Conservation (phyloP, 768 basidiomycete genomes). For the Boletus bicolor region DNA sequence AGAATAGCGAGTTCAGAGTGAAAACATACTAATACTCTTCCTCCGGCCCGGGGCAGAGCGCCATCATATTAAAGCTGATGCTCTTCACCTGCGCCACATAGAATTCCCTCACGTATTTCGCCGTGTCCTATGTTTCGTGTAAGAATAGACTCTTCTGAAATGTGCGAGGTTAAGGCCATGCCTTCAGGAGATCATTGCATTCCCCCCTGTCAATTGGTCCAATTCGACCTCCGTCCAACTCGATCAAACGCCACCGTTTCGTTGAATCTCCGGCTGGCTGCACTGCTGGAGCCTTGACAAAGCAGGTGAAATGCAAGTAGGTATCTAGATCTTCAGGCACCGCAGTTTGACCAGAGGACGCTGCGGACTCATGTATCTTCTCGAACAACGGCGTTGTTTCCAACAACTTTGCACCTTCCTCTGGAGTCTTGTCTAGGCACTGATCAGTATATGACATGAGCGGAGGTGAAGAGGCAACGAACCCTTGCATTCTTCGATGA, state of each 20-base stretch:
- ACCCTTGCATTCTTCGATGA: constrained; percentile 66
- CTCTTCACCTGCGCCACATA: constrained; percentile 39
- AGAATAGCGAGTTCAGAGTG: neutral
- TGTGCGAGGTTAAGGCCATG: constrained; percentile 15
- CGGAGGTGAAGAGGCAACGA: neutral
- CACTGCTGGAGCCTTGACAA: constrained; percentile 63
- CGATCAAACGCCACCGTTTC: constrained; percentile 55
- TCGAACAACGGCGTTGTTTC: constrained; percentile 75
- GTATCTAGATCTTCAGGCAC: constrained; percentile 65
- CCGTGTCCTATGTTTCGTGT: constrained; percentile 38
- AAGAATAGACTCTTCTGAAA: neutral
- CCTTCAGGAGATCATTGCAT: constrained; percentile 56
- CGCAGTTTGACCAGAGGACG: constrained; percentile 64
- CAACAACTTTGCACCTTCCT: constrained; percentile 72
- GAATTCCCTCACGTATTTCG: constrained; percentile 42
- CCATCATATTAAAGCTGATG: constrained; percentile 48
- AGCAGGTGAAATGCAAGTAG: constrained; percentile 84
- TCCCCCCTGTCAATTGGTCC: constrained; percentile 81
- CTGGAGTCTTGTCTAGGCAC: constrained; percentile 57
- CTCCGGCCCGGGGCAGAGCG: constrained; percentile 35
- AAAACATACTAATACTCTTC: constrained; percentile 10
- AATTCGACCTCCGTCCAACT: constrained; percentile 76
- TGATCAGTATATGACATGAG: neutral
- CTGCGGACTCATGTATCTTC: constrained; percentile 70
- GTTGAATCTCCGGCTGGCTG: constrained; percentile 17